Base-by-base conservation (phyloP, 306 rosid species). In the Trifolium repens region DNA sequence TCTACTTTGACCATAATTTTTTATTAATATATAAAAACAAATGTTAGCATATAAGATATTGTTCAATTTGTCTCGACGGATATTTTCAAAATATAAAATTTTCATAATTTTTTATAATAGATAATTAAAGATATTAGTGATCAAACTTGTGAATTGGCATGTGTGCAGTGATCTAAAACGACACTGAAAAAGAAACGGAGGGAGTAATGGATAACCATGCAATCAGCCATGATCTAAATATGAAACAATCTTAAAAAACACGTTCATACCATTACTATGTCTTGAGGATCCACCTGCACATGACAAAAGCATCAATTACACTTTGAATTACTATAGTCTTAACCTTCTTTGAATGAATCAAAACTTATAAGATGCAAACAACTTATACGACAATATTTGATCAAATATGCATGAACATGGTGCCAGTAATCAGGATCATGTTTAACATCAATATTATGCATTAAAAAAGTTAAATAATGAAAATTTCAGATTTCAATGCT, bases 261-360 rank as follows among this genome's bases (percentile, higher is more conserved):
- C 67, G 71, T 62, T 46, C 96, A 3, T 88, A 96, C 99, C 99
- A 88, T 96, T 72, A 96, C 98, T 22, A 96, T 92, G 80, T 94
- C 99, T 90, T 94, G 98, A 73, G 96, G 99, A 89, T 94, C 99
- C 89, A 94, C 99, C 99, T 96, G 92, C 77, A 82, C 70, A 78
- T 24, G 53, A 65, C 74, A 74, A 67, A 75, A 63, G 39, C 47
- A 81, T 74, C 81, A 87, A 46, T 79, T 43, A 74, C 58, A 77
- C 24, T 49, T 65, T 73, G 46, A 74, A 44, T 16, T 40, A 61
- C 10, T 78, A 55, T 40, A 16, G 42, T 59, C 39, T 49, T 19
- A 22, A 67, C 39, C 77, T 73, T 46, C 9, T 46, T 8, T 57
- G 58, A 80, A 68, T 39, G 5, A 72, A 72, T 81, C 4, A 55